Base-by-base conservation (phyloP, 306 rosid species). In the Luffa acutangula region DNA sequence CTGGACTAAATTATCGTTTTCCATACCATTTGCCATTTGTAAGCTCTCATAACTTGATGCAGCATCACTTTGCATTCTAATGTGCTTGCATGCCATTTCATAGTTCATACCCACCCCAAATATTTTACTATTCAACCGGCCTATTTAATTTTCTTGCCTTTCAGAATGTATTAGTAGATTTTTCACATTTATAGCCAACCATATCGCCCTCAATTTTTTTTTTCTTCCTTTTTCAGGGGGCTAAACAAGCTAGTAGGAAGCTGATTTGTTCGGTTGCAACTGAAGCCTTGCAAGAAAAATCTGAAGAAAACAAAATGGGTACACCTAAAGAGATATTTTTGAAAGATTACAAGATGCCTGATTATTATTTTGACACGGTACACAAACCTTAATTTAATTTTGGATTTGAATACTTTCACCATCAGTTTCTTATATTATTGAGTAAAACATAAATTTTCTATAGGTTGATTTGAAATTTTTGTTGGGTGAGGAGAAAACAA, bases 281-380 rank as follows among this genome's bases (percentile, higher is more conserved):
- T 20, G 93, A 89, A 81, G 76, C 84, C 34, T 86, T 82, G 75
- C 72, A 85, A 54, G 92, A 88, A 83, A 82, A 88, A 82, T 86
- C 78, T 80, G 97, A 93, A 86, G 93, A 91, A 79, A 79, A 92
- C 56, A 78, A 88, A 79, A 95, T 95, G 99, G 96, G 76, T 82
- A 1, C 83, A 33, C 99, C 96, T 20, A 95, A 81, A 53, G 98
- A 95, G 88, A 90, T 95, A 71, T 90, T 93, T 87, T 89, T 95
- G 87, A 93, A 91, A 86, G 96, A 95, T 78, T 95, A 95, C 84
- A 88, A 91, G 84, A 88, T 31, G 92, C 98, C 99, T 18, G 93
- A 95, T 88, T 90, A 93, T 89, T 93, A 91, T 86, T 93, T 95
- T 83, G 97, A 95, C 52, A 83, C 87, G 82, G 98, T 93, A 85